Conservation (phyloP, 768 basidiomycete species). For the Boletus vermiculosoides region DNA sequence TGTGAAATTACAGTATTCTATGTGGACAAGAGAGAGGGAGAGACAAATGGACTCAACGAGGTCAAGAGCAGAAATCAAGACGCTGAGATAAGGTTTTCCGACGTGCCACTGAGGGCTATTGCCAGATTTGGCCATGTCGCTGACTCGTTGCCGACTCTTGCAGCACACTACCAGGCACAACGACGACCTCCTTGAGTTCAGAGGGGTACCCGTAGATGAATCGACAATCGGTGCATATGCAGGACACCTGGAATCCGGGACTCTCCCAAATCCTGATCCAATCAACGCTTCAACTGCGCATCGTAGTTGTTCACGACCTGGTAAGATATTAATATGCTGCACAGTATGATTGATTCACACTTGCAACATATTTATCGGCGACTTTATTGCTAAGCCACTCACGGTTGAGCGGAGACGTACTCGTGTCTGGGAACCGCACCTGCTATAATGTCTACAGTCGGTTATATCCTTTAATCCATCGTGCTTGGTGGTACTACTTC, state of each 20-base stretch:
- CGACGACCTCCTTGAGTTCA: not conserved
- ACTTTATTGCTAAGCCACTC: not conserved
- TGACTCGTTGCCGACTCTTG: constrained; percentile 3
- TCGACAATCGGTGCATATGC: not conserved
- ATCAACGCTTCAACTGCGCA: not conserved
- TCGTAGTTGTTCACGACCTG: not conserved
- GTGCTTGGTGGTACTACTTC: not conserved
- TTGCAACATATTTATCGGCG: not conserved
- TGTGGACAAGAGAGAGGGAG: constrained; percentile 16
- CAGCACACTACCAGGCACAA: not conserved
- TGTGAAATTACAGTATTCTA: constrained; percentile 24
- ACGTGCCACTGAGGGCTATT: constrained; percentile 29
- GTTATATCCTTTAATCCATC: not conserved
- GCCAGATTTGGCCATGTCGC: constrained; percentile 21
- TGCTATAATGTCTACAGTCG: not conserved
- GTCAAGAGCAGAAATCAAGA: constrained; percentile 35
- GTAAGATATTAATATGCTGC: constrained; percentile 1
- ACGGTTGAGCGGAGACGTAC: not conserved
- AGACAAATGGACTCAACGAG: constrained; percentile 17
- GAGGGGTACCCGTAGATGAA: too few relatives aligned
- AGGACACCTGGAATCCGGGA: not conserved
- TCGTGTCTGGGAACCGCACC: not conserved
- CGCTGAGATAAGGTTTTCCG: constrained; percentile 39
- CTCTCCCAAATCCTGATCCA: not conserved
- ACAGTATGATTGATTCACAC: not conserved